Base-by-base conservation (phyloP, 305 asterid genomes). In the Fraxinus sp. region DNA sequence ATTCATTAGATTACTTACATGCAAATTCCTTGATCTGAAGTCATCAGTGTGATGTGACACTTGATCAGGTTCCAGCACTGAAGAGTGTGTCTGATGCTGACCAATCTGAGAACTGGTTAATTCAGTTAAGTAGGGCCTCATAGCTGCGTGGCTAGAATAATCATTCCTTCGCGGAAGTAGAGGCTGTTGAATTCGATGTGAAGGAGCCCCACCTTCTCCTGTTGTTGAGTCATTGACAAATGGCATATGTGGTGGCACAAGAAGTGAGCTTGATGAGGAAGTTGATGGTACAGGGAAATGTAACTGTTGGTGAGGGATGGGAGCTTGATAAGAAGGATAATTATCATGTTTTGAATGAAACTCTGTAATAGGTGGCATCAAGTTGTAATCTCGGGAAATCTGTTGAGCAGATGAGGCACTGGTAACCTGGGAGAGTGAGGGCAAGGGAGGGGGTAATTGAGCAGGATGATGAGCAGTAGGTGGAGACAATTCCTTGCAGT, bases 251-350 rank as follows among this genome's bases (percentile, higher is more conserved):
- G 93, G 88, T 70, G 86, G 86, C 11, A 26, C 93, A 74, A 88
- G 84, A 87, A 89, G 82, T 75, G 88, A 86, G 87, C 82, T 90
- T 83, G 93, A 84, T 59, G 86, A 84, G 35, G 89, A 83, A 77
- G 81, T 91, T 76, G 88, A 80, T 41, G 89, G 91, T 77, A 83
- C 87, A 83, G 90, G 83, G 37, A 87, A 89, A 76, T 87, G 91
- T 84, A 92, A 74, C 78, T 86, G 89, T 24, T 90, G 92, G 83
- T 84, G 87, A 87, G 90, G 80, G 78, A 85, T 76, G 55, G 96
- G 91, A 79, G 90, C 87, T 87, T 85, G 93, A 89, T 89, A 86
- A 35, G 86, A 86, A 71, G 89, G 82, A 72, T 44, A 74, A 78
- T 84, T 89, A 76, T 83, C 87, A 35, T 90, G 78, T 74, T 84